These are phyloP conservation scores for Clathrospora elynae DNA, from an alignment of 2,329 filamentous ascomycete genomes.

Conservation along the genomic window DNA sequence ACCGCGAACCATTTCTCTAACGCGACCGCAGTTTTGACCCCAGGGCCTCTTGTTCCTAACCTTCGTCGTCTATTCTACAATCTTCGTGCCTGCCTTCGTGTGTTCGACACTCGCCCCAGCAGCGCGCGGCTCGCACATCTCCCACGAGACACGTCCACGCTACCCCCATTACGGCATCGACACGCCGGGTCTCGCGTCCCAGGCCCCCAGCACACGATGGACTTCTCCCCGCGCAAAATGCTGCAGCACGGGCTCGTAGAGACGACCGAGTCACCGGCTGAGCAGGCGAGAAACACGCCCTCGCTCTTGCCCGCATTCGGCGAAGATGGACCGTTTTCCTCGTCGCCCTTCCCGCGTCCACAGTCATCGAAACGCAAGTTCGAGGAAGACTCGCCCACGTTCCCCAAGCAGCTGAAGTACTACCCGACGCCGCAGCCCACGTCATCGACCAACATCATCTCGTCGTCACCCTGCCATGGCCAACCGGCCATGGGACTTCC, in stretches of 20 bases:
- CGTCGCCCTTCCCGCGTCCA: constrained; percentile 71
- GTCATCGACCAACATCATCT: constrained; percentile 89
- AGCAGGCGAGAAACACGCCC: constrained; percentile 61
- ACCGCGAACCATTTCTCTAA: constrained; percentile 11
- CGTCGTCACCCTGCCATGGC: constrained; percentile 66
- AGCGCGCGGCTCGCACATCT: constrained; percentile 30
- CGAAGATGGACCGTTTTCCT: constrained; percentile 69
- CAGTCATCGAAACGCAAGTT: constrained; percentile 69
- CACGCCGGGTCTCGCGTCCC: constrained; percentile 41
- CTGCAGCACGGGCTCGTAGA: constrained; percentile 36
- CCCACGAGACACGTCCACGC: constrained; percentile 34
- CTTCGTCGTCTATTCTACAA: constrained; percentile 22
- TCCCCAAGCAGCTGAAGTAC: constrained; percentile 61
- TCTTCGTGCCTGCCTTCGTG: constrained; percentile 23
- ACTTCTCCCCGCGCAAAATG: constrained; percentile 37
- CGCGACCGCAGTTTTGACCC: constrained; percentile 38
- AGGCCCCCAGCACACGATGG: constrained; percentile 36
- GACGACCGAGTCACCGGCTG: constrained; percentile 32
- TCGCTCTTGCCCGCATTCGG: constrained; percentile 74
- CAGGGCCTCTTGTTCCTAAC: constrained; percentile 44
- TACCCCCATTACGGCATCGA: constrained; percentile 26
- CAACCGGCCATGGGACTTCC: constrained; percentile 63
- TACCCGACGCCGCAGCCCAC: constrained; percentile 95
- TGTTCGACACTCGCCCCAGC: constrained; percentile 22
- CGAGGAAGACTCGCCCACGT: constrained; percentile 55